These are phyloP conservation scores for Nakazawaea pomicola DNA, from an alignment of 805 yeast genomes.

Conservation along the genomic window DNA sequence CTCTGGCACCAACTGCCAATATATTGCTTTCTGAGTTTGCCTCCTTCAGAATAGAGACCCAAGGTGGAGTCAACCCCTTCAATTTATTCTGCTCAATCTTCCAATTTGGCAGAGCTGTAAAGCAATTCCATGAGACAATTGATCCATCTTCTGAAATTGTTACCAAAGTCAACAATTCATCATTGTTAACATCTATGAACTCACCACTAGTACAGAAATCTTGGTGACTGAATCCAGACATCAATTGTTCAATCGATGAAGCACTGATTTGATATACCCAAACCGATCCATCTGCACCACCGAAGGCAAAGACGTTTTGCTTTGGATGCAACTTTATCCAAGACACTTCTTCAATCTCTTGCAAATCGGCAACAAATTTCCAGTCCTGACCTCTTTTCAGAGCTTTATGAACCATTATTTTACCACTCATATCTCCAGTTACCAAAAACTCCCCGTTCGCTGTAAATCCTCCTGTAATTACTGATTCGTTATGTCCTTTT, in stretches of 20 bases:
- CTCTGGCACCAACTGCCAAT: conserved; percentile 80
- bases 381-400: conserved; percentile 79
- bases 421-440: conserved; percentile 95
- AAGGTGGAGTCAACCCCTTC: conserved; percentile 75
- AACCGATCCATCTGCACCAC: conserved; percentile 88
- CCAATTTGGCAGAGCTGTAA: conserved; percentile 64
- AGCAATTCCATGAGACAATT: conserved; percentile 86
- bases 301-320: conserved; percentile 78
- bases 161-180: conserved; percentile 58
- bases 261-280: conserved; percentile 79
- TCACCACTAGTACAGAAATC: conserved; percentile 75
- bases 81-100: conserved; percentile 62
- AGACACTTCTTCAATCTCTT: conserved; percentile 85
- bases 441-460: conserved; percentile 74
- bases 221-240: conserved; percentile 79
- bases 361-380: conserved; percentile 63
- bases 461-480: conserved; percentile 79
- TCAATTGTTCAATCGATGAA: conserved; percentile 58
- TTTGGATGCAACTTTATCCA: conserved; percentile 82
- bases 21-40: conserved; percentile 41
- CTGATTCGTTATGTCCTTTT: conserved; percentile 82
- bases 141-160: conserved; percentile 84
- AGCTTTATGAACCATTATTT: conserved; percentile 66
- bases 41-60: conserved; percentile 71
- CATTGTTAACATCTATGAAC: conserved; percentile 58